Conservation (phyloP, 129 eudicot genomes). For the Ambrosia artemisiifolia region DNA sequence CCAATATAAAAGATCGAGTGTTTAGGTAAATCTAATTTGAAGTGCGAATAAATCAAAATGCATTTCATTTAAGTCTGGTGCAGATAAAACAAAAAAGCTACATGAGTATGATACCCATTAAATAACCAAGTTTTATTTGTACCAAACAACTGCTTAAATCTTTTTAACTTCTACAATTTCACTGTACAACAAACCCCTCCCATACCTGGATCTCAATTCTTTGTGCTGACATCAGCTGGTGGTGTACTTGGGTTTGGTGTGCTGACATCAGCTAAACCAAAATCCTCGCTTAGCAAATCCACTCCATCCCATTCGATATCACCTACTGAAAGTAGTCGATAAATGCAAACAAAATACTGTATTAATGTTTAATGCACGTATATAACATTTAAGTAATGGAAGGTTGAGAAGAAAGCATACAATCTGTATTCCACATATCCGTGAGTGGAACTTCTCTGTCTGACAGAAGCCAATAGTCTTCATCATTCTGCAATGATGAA, state of each 20-base stretch:
- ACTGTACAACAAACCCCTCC: slow-evolving; percentile 30
- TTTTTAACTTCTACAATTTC: slow-evolving; percentile 12
- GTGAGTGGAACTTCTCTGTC: slow-evolving; percentile 76
- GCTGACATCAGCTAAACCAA: slow-evolving; percentile 52
- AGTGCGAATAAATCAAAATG: neutral
- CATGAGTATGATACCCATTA: slow-evolving; percentile 2
- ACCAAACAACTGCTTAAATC: slow-evolving; percentile 17
- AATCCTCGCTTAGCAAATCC: slow-evolving; percentile 52
- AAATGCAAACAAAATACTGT: slow-evolving; percentile 17
- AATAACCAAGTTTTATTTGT: slow-evolving; percentile 14
- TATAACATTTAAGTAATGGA: neutral
- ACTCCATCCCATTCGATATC: slow-evolving; percentile 57
- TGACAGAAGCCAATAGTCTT: slow-evolving; percentile 86
- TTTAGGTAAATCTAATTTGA: no score
- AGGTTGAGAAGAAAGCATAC: slow-evolving; percentile 42
- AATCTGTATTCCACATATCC: slow-evolving; percentile 80
- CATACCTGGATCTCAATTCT: slow-evolving; percentile 32
- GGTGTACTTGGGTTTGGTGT: slow-evolving; percentile 49
- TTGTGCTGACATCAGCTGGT: slow-evolving; percentile 44
- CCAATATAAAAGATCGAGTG: no score
- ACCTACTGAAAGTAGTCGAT: slow-evolving; percentile 39
- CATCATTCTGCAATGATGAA: slow-evolving; percentile 54
- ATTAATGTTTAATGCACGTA: neutral
- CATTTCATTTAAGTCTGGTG: neutral
- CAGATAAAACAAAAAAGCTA: slow-evolving; percentile 2